phyloP scores from a whole-genome alignment of 441 rosid genomes.

The Gossypium lobatum region DNA sequence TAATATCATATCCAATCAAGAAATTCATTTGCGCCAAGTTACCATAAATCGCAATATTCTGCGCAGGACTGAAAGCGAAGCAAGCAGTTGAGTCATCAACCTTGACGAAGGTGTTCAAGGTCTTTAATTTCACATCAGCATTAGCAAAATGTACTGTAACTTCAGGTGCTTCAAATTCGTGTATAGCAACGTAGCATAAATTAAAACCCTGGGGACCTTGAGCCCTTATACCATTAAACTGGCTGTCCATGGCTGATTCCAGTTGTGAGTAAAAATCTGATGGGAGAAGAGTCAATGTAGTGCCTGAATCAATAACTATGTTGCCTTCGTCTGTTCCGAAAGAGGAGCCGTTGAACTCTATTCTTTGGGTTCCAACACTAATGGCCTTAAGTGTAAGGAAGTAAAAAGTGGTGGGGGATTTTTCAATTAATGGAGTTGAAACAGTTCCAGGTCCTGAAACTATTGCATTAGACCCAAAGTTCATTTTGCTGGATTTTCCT shows the following conservation, averaged over 20 bases:
- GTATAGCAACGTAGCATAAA: not conserved
- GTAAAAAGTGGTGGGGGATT: not conserved
- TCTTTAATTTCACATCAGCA: not conserved
- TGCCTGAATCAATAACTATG: not conserved
- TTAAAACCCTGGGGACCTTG: not conserved
- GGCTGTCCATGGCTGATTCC: not conserved
- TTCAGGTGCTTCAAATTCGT: not conserved
- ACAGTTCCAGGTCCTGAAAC: not conserved
- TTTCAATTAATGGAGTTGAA: not conserved
- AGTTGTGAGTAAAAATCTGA: not conserved
- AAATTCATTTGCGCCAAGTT: not conserved
- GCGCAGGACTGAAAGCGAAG: not conserved
- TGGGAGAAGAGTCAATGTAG: not conserved
- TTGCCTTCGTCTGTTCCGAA: not conserved
- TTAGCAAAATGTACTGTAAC: not conserved
- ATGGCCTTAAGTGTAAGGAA: slow-evolving; percentile 4
- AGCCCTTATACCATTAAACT: not conserved
- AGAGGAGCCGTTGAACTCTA: not conserved
- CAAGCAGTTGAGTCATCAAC: not conserved
- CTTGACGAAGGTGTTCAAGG: not conserved
- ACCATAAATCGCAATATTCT: not conserved
- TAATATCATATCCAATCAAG: not conserved
- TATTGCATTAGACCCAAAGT: not conserved
- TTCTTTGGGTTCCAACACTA: not conserved
- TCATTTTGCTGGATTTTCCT: not conserved